A percentile compares a stretch with the other conserved stretches of the same genome.
phyloP scores from a whole-genome alignment of 2,329 filamentous ascomycete genomes.

The Cercospora sesami region DNA sequence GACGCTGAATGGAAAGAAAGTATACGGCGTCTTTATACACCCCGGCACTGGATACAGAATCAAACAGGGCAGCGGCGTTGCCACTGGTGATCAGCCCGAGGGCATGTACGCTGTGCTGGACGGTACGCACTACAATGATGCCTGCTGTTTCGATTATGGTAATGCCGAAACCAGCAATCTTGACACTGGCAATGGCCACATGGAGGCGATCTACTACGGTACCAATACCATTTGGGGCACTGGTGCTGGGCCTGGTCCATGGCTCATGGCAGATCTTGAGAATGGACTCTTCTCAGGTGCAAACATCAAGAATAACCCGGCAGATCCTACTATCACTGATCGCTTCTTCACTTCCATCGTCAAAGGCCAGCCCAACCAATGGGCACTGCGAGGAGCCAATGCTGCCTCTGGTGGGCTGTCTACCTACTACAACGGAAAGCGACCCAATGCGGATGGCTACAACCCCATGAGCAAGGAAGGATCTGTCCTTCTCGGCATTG shows the following conservation, averaged over 20 bases:
- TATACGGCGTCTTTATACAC: constrained; percentile 63
- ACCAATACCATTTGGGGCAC: constrained; percentile 56
- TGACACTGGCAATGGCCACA: constrained; percentile 61
- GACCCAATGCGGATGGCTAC: constrained; percentile 56
- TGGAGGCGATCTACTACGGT: constrained; percentile 69
- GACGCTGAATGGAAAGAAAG: constrained; percentile 58
- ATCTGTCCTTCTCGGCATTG: constrained; percentile 67
- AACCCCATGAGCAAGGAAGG: constrained; percentile 65
- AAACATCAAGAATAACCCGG: constrained; percentile 50
- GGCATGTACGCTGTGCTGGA: constrained; percentile 64
- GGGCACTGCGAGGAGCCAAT: constrained; percentile 62
- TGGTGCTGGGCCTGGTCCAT: constrained; percentile 61
- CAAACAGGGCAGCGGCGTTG: constrained; percentile 54
- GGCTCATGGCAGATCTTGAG: constrained; percentile 70
- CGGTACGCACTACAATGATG: constrained; percentile 60
- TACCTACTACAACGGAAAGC: constrained; percentile 60
- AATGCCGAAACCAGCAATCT: constrained; percentile 45
- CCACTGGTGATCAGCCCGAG: constrained; percentile 57
- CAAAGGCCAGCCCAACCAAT: constrained; percentile 58
- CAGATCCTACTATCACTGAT: constrained; percentile 53
- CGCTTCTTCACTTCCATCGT: constrained; percentile 60
- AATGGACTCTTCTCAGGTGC: constrained; percentile 64
- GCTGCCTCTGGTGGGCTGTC: constrained; percentile 56
- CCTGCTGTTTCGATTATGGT: constrained; percentile 54
- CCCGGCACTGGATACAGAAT: constrained; percentile 66